Evolutionary conservation across 2,329 filamentous ascomycete species (phyloP).

Genomic region (Rutstroemia sp.): DNA sequence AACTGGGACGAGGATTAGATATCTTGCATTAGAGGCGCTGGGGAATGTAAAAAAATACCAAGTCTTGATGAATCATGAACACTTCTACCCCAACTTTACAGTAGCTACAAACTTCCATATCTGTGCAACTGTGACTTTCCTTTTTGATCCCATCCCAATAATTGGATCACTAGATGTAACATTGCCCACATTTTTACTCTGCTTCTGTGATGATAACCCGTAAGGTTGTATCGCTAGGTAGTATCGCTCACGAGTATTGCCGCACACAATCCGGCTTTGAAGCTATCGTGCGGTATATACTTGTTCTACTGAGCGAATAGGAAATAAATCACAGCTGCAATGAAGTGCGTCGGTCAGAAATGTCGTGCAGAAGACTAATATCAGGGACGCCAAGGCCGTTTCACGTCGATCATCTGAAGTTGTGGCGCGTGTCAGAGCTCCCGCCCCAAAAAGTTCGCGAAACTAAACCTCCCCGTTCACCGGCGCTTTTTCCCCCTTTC

Average conservation of each 20-base stretch:
- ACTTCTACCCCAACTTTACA: neutral
- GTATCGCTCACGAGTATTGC: no score
- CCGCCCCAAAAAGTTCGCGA: neutral
- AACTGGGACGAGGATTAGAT: constrained; percentile 34
- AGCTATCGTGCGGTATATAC: no score
- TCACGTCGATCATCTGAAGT: constrained; percentile 5
- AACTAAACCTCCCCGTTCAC: neutral
- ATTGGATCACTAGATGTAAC: no score
- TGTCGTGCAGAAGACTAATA: neutral
- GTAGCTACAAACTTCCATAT: no score
- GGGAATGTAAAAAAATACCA: constrained; percentile 28
- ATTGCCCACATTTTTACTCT: no score
- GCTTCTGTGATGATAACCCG: no score
- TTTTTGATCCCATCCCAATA: no score
- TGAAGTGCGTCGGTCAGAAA: neutral
- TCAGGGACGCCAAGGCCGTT: neutral
- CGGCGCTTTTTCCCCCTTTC: neutral
- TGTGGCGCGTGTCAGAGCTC: neutral
- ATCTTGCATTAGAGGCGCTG: constrained; percentile 19
- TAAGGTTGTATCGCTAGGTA: no score
- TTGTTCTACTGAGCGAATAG: neutral
- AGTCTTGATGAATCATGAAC: constrained; percentile 11
- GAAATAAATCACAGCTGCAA: neutral
- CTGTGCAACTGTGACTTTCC: no score
- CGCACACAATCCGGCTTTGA: no score